A percentile compares a stretch with the other conserved stretches of the same genome.
Conservation (phyloP, 2,329 filamentous ascomycete species). For the Orbilia ellipsospora region DNA sequence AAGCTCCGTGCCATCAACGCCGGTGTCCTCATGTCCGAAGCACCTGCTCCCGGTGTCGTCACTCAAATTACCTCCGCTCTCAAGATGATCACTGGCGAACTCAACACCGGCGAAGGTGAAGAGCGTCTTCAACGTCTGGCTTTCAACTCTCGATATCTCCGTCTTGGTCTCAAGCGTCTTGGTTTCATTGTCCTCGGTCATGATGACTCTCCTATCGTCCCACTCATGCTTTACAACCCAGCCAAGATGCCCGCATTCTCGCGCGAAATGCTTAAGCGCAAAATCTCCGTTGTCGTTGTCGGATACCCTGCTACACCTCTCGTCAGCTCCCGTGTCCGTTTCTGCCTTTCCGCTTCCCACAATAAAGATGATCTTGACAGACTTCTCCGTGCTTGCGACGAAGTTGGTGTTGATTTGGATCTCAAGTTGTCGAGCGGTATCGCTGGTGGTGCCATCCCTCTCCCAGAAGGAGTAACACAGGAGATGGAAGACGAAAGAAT, state of each 20-base stretch:
- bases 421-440: slow-evolving; percentile 97
- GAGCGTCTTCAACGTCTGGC: slow-evolving; percentile 94
- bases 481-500: slow-evolving; percentile 77
- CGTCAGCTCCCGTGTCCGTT: slow-evolving; percentile 91
- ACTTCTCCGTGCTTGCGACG: slow-evolving; percentile 86
- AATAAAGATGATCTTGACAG: slow-evolving; percentile 98
- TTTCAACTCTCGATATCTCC: slow-evolving; percentile 98
- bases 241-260: slow-evolving; percentile 99
- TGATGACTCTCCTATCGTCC: slow-evolving; percentile 97
- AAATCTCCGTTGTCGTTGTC: slow-evolving; percentile 96
- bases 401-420: slow-evolving; percentile 90
- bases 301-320: slow-evolving; percentile 96
- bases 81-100: slow-evolving; percentile 86
- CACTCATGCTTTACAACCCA: slow-evolving; percentile 94
- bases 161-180: slow-evolving; percentile 93
- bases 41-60: slow-evolving; percentile 85
- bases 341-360: slow-evolving; percentile 95
- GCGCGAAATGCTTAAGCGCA: slow-evolving; percentile 97
- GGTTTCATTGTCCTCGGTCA: slow-evolving; percentile 97
- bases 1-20: slow-evolving; percentile 88
- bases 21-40: slow-evolving; percentile 86
- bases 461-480: slow-evolving; percentile 76
- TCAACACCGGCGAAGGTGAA: slow-evolving; percentile 89
- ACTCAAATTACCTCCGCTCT: slow-evolving; percentile 90
- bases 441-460: slow-evolving; percentile 83